phyloP scores from a whole-genome alignment of 108 stramenopile species.

The Nitzschia sp. region DNA sequence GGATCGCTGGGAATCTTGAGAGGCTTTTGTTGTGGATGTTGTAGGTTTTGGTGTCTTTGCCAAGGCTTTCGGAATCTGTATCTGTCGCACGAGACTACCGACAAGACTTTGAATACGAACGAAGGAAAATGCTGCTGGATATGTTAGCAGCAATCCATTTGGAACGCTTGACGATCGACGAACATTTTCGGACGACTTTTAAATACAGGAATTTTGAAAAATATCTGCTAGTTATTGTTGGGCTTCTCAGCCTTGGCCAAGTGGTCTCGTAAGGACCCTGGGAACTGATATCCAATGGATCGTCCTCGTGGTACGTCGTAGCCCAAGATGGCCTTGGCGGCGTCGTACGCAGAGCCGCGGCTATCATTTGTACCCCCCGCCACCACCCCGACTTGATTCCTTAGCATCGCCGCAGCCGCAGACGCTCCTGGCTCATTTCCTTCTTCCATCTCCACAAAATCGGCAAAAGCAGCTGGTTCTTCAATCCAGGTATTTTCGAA shows the following conservation, averaged over 20 bases:
- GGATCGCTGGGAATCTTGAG: constrained; percentile 39
- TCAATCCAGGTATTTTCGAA: constrained; percentile 22
- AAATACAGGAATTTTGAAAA: too few species aligned
- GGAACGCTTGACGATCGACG: too few species aligned
- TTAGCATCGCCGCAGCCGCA: neutral
- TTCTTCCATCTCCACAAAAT: constrained; percentile 1
- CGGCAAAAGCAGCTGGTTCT: constrained; percentile 1
- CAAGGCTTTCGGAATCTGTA: constrained; percentile 45
- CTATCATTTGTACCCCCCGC: neutral
- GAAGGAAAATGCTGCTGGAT: constrained; percentile 45
- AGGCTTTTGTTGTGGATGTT: constrained; percentile 43
- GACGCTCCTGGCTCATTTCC: neutral
- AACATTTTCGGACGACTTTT: too few species aligned
- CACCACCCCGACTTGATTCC: neutral
- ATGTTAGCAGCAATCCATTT: constrained; percentile 32
- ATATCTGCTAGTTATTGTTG: too few species aligned
- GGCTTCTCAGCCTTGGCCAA: constrained; percentile 2
- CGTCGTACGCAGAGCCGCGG: neutral
- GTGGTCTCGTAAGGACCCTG: neutral
- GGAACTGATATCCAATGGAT: neutral
- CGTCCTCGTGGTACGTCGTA: neutral
- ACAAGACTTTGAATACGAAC: constrained; percentile 39
- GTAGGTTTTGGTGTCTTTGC: constrained; percentile 47
- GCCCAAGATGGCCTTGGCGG: too few species aligned
- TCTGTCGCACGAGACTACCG: constrained; percentile 42